Evolutionary conservation across 2,329 filamentous ascomycete genomes (phyloP).

Genomic region (Cercospora berteroae): DNA sequence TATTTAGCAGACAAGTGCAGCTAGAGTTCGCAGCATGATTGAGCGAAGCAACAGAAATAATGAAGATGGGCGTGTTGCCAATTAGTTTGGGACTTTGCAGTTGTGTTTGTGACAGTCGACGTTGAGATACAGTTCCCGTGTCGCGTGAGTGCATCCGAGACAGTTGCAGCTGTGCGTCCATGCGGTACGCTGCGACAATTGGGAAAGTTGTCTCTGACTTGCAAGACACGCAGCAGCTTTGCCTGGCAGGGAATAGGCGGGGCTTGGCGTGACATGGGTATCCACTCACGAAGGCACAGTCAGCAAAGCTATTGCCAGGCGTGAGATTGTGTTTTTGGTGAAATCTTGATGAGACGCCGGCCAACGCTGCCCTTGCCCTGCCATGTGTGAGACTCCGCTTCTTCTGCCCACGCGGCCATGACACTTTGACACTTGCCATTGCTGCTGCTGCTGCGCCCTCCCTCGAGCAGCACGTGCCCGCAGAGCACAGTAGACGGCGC

Average conservation of each 20-base stretch:
- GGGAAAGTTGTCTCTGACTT: background rate
- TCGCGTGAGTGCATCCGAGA: conserved; percentile 15
- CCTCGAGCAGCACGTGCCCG: background rate
- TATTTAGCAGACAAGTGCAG: background rate
- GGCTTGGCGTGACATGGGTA: background rate
- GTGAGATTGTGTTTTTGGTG: background rate
- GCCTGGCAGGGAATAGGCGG: background rate
- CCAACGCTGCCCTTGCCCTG: background rate
- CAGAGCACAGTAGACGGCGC: background rate
- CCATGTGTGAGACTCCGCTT: background rate
- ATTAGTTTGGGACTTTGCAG: background rate
- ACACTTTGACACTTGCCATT: background rate
- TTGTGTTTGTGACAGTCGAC: conserved; percentile 3
- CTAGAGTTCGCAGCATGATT: background rate
- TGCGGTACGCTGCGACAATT: background rate
- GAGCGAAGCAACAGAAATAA: background rate
- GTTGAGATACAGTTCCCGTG: conserved; percentile 16
- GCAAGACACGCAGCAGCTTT: background rate
- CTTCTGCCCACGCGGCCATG: background rate
- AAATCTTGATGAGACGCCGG: background rate
- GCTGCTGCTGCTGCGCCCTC: background rate
- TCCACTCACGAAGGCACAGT: background rate
- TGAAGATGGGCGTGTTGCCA: background rate
- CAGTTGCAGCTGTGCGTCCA: conserved; percentile 8
- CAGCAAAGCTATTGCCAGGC: background rate